Percentiles rank a stretch among this genome's conserved stretches.
These are phyloP conservation scores for Trichoderma koningiopsis DNA, from an alignment of 2,329 filamentous ascomycete species.

Conservation along the genomic window DNA sequence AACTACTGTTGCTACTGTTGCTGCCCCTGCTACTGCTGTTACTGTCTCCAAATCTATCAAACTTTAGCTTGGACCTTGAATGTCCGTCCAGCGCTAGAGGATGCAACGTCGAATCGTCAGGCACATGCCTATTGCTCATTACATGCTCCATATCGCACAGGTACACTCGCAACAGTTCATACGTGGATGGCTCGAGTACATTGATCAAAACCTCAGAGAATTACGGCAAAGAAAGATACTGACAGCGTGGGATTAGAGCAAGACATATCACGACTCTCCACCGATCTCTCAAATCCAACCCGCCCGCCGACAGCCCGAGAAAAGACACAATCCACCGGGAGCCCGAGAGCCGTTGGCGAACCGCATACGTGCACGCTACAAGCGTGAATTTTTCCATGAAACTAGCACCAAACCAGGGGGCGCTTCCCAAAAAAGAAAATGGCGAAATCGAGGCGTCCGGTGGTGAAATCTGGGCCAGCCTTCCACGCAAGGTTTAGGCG, in stretches of 20 bases:
- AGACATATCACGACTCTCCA: neutral
- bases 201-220: neutral
- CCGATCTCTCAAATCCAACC: too few relatives aligned
- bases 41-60: neutral
- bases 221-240: neutral
- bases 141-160: neutral
- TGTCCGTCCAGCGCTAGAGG: too few relatives aligned
- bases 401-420: neutral
- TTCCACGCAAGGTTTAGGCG: neutral
- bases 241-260: neutral
- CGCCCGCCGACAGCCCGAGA: conserved; percentile 5
- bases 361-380: neutral
- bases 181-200: too few relatives aligned
- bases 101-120: neutral
- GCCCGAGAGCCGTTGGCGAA: conserved; percentile 6
- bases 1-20: too few relatives aligned
- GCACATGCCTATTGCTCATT: neutral
- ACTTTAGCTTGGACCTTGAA: neutral
- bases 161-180: neutral
- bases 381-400: neutral
- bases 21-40: too few relatives aligned
- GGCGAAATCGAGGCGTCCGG: conserved; percentile 19
- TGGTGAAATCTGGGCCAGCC: conserved; percentile 1
- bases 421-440: neutral
- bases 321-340: neutral